phyloP scores from a whole-genome alignment of 73 alveolate genomes.

The Symbiodinium pilosum region DNA sequence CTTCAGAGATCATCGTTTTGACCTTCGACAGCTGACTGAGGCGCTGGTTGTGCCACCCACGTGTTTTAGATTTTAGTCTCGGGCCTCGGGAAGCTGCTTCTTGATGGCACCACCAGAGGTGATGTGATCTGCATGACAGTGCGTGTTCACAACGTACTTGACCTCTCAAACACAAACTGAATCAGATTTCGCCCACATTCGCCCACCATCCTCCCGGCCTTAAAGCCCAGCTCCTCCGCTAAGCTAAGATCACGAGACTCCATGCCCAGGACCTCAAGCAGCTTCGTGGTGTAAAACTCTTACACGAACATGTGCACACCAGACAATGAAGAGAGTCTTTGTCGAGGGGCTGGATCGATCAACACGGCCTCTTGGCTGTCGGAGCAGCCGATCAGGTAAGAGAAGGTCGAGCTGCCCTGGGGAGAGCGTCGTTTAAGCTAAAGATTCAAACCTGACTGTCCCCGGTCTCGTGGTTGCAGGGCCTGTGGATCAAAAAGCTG shows the following conservation, averaged over 20 bases:
- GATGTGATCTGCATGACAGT: slow-evolving; percentile 86
- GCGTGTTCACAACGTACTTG: slow-evolving; percentile 67
- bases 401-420: slow-evolving; percentile 75
- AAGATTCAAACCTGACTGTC: neutral
- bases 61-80: no score
- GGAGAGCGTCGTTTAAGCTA: neutral
- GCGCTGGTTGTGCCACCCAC: no score
- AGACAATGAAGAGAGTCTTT: neutral
- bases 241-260: slow-evolving; percentile 34
- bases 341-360: slow-evolving; percentile 65
- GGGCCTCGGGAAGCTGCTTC: slow-evolving; percentile 57
- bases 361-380: slow-evolving; percentile 31
- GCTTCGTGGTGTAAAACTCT: neutral
- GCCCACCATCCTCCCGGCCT: neutral
- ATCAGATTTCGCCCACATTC: no score
- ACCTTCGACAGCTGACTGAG: neutral
- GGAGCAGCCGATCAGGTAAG: slow-evolving; percentile 64
- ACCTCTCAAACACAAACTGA: neutral
- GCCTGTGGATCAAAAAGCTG: slow-evolving; percentile 37
- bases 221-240: slow-evolving; percentile 66
- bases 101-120: slow-evolving; percentile 36
- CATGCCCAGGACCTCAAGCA: slow-evolving; percentile 39
- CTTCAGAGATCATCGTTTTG: slow-evolving; percentile 46
- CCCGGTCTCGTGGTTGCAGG: neutral
- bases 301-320: neutral